Evolutionary conservation across 225 moss, liverwort and hornwort genomes (phyloP).

Genomic region (Thuidium tamariscinum): DNA sequence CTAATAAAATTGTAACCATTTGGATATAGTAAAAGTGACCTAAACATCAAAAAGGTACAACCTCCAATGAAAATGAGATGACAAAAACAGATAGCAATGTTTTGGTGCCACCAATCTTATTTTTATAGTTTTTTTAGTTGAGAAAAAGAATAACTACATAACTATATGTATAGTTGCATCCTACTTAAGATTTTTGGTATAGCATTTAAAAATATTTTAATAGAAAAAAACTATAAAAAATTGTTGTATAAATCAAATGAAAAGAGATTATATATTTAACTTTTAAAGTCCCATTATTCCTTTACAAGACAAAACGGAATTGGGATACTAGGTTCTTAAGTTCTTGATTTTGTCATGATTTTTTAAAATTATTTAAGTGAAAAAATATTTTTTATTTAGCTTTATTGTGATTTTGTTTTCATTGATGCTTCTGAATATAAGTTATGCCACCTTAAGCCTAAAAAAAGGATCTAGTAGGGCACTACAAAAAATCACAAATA

Average conservation of each 20-base stretch:
- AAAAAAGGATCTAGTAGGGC: rapidly evolving
- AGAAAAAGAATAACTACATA: neutral
- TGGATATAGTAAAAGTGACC: neutral
- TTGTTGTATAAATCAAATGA: neutral
- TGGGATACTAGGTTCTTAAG: too few relatives aligned
- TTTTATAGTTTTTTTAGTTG: too few relatives aligned
- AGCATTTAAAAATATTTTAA: neutral
- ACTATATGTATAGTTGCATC: neutral
- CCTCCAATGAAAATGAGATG: neutral
- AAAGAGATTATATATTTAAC: neutral
- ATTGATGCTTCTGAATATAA: rapidly evolving
- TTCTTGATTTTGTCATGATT: neutral
- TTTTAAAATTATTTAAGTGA: neutral
- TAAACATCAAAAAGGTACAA: neutral
- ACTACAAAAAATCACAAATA: neutral
- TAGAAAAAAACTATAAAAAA: neutral
- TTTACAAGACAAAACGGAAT: neutral
- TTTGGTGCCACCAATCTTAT: neutral
- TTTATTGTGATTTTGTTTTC: too few relatives aligned
- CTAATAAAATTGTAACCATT: neutral
- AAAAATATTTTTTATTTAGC: neutral
- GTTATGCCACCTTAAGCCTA: neutral
- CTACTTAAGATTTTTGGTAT: neutral
- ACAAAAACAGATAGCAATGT: neutral
- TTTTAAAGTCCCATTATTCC: too few relatives aligned